Evolutionary conservation across 129 eudicot species (phyloP), one percentile per base, ranked within the genome.

Genomic region (Scalesia atractyloides): DNA sequence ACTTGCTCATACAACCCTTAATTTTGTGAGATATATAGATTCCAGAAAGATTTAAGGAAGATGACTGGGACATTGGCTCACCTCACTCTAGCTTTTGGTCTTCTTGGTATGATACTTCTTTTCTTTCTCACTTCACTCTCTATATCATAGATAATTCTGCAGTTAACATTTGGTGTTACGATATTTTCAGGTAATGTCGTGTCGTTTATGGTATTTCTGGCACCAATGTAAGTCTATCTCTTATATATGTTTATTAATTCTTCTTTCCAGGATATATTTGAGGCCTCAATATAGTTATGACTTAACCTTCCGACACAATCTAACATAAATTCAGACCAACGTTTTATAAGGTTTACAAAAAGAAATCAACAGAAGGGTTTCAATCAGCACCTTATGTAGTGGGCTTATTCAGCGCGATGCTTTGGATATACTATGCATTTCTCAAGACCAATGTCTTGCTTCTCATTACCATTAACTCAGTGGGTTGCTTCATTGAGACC

Each of bases 311-410:
- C 2, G 8, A 43, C 8, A 62, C 13, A 16, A 11, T 48, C 12
- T 24, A n/a, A 5, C 30, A 8, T 53, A 83, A 50, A 64, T 43
- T 68, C 85, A 89, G 96, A 22, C 92, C 96, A 16, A 89, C 96
- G 1, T 89, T 86, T 62, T 82, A 79, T 52, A 62, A 78, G 36
- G 84, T 89, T 10, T 86, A 86, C 73, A 86, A 89, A 82, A 89
- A 78, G 85, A 89, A 89, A 82, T 82, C 92, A 36, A 86, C 89
- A 0, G 86, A 84, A 76, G 96, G 91, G 58, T 89, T 82, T 69
- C 92, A 89, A 64, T 84, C 88, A 0, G 56, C 86, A 19, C 96
- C 96, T 1, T 89, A 89, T 54, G 88, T 89, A 46, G 85, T 89
- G 19, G 92, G 84, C 9, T 76, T 89, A 18, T 89, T 86, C 84